Evolutionary conservation across 768 basidiomycete genomes (phyloP), one percentile per base, ranked within the genome.

Genomic region (Russula lepida): DNA sequence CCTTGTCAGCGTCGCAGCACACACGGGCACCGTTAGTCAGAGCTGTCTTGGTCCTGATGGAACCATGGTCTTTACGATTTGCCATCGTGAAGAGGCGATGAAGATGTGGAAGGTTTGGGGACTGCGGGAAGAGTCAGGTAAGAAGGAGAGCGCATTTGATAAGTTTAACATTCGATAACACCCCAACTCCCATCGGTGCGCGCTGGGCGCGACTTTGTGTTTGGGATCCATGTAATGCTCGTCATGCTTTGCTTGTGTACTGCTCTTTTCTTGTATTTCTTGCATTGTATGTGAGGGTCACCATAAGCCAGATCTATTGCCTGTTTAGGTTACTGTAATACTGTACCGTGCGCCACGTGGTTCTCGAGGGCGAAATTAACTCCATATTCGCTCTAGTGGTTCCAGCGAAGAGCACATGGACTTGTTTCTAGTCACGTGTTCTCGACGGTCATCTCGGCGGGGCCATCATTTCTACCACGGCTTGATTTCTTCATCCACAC

Each of bases 81-180:
- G 81, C 59, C 81, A 84, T 1, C 72, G 70, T 28, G 85, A 86
- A 64, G 83, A 86, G 69, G 80, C 82, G 50, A 84, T 87, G 73
- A 86, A 85, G 73, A 83, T 85, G 79, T 87, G 84, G 80, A 81
- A 83, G 63, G 83, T 86, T 33, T 87, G 85, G 85, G 68, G 66
- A 7, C 43, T 44, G 33, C 59, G 54, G 57, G 64, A 66, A 41
- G 64, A 64, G 25, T 25, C 17, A 3, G 60, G 28, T 25, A 59
- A 28, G 54, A 50, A 54, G 51, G 64, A 66, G 49, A 62, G 66
- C 19, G 54, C 64, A 7, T 66, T 66, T 41, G 66, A 65, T 32
- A 56, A 56, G 57, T 66, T 62, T 41, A 62, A 49, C 32, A 66
- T 66, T 39, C 50, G 66, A 53, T 66, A 41, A 66, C 3, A 25